Evolutionary conservation across 345 rosid genomes (phyloP).

Genomic region (Isatis tinctoria): DNA sequence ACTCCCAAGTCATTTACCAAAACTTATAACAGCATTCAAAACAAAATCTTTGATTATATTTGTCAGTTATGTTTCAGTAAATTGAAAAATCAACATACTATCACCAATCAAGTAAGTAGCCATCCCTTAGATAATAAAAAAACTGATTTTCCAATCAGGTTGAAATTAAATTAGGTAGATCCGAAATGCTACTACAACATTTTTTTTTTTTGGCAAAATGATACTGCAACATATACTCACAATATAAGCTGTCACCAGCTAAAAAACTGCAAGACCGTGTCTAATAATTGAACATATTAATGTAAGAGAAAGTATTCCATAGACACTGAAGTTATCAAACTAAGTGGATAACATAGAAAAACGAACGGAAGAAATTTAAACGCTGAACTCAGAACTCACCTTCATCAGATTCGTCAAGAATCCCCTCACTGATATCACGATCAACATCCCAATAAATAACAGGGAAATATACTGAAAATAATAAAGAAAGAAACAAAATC

Average conservation of each 20-base stretch:
- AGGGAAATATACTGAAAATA: slow-evolving; percentile 83
- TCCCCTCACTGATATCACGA: slow-evolving; percentile 91
- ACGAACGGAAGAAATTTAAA: background rate
- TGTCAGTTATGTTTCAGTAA: slow-evolving; percentile 1
- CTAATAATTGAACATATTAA: background rate
- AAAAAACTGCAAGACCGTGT: background rate
- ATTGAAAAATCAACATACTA: background rate
- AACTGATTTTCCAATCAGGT: background rate
- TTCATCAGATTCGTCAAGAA: slow-evolving; percentile 95
- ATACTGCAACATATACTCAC: background rate
- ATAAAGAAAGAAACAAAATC: slow-evolving; percentile 8
- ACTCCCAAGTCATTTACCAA: slow-evolving; percentile 2
- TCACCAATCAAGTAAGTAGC: background rate
- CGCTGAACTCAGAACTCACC: slow-evolving; percentile 41
- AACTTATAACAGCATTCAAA: slow-evolving; percentile 13
- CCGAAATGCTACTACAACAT: background rate
- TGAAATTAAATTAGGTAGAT: background rate
- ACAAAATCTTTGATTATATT: slow-evolving; percentile 9
- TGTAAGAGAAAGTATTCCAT: background rate
- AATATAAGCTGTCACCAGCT: background rate
- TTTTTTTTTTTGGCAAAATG: too few relatives aligned
- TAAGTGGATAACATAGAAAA: background rate
- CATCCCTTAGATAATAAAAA: background rate
- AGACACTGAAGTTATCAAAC: background rate
- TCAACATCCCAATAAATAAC: slow-evolving; percentile 88